Percentiles rank a stretch among this genome's conserved stretches.
phyloP scores from a whole-genome alignment of 2,329 filamentous ascomycete species.

The Pseudopithomyces maydicus region DNA sequence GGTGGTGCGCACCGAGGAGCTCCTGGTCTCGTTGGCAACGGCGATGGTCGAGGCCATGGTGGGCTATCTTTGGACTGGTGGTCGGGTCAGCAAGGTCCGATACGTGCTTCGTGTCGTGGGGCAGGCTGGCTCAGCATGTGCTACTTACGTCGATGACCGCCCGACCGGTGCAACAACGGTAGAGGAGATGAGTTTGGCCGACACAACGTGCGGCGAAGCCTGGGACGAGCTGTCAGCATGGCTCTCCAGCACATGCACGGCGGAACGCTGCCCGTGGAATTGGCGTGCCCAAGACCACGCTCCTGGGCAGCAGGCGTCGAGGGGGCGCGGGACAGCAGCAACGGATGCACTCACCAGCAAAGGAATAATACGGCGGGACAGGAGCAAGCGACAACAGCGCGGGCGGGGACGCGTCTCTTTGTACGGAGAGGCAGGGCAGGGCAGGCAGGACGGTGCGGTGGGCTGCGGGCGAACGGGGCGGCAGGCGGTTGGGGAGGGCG shows the following conservation, averaged over 20 bases:
- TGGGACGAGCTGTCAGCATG: not conserved
- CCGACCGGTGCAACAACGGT: not conserved
- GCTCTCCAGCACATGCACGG: not conserved
- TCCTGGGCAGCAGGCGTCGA: conserved; percentile 1
- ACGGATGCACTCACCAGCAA: not conserved
- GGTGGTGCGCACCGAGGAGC: conserved; percentile 63
- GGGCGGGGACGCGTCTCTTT: not conserved
- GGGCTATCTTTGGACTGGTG: conserved; percentile 12
- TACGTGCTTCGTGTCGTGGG: not conserved
- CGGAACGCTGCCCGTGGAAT: conserved; percentile 3
- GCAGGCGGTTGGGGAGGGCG: not conserved
- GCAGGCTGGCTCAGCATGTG: not conserved
- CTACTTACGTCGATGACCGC: conserved; percentile 8
- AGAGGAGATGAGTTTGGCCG: not conserved
- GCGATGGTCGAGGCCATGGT: conserved; percentile 51
- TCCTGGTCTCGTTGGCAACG: conserved; percentile 62
- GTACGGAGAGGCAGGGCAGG: no score
- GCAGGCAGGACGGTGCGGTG: not conserved
- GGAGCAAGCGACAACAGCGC: not conserved
- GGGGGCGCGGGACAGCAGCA: not conserved
- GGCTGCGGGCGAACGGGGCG: not conserved
- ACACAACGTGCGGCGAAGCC: not conserved
- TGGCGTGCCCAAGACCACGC: conserved; percentile 8
- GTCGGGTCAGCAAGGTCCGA: conserved; percentile 5
- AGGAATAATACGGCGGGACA: not conserved